Conservation (phyloP, 2,329 filamentous ascomycete genomes). For the Piedraia hortae region DNA sequence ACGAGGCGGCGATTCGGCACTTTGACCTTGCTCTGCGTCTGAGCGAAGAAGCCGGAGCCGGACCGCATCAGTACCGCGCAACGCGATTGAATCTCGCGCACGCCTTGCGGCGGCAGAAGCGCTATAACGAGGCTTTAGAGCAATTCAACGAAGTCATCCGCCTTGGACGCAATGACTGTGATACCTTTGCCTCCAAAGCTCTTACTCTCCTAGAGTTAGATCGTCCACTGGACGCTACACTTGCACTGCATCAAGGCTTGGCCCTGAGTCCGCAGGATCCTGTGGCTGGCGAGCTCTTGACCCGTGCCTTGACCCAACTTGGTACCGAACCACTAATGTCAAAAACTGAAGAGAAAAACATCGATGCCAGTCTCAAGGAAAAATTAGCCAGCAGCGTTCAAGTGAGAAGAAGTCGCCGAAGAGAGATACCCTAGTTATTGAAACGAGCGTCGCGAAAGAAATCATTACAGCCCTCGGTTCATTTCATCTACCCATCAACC, state of each 20-base stretch:
- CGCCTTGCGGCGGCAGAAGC: constrained; percentile 45
- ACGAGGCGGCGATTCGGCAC: constrained; percentile 45
- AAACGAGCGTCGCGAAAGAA: too few species aligned
- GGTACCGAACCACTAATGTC: too few species aligned
- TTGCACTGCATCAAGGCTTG: constrained; percentile 60
- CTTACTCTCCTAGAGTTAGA: constrained; percentile 58
- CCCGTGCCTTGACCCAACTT: constrained; percentile 42
- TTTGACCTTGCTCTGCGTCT: constrained; percentile 55
- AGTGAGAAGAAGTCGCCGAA: too few species aligned
- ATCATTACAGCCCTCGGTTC: too few species aligned
- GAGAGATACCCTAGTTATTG: too few species aligned
- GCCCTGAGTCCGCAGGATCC: constrained; percentile 55
- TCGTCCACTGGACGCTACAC: constrained; percentile 47
- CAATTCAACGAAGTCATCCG: constrained; percentile 74
- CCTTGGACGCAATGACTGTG: constrained; percentile 45
- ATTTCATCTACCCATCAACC: too few species aligned
- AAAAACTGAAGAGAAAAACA: too few species aligned
- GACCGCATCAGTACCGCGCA: constrained; percentile 51
- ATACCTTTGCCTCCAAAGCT: constrained; percentile 58
- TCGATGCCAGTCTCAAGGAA: too few species aligned
- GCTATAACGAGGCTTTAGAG: constrained; percentile 41
- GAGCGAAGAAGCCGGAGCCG: constrained; percentile 1
- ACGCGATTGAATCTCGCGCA: constrained; percentile 77
- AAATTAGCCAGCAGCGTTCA: too few species aligned
- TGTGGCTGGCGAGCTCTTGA: constrained; percentile 51